Evolutionary conservation across 2,329 filamentous ascomycete genomes (phyloP).

Genomic region (Venturia oleaginea): DNA sequence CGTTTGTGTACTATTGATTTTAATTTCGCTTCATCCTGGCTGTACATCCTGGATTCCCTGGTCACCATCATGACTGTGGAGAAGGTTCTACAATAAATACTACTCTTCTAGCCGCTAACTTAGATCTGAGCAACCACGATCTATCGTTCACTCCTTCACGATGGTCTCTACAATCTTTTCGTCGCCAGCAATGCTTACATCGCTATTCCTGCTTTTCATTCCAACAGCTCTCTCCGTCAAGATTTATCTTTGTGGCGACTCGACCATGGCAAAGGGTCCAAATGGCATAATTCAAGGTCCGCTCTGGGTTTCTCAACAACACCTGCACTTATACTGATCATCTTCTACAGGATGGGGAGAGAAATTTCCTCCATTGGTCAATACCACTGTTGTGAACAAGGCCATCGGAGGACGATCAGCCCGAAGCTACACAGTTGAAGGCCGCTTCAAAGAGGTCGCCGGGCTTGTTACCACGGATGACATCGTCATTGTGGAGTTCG

Average conservation of each 20-base stretch:
- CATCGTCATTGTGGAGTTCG: slow-evolving; percentile 62
- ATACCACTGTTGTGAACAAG: slow-evolving; percentile 48
- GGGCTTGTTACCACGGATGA: slow-evolving; percentile 47
- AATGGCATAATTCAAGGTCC: neutral
- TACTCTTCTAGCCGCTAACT: neutral
- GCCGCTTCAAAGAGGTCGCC: slow-evolving; percentile 51
- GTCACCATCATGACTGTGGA: neutral
- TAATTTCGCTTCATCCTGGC: neutral
- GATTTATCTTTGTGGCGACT: slow-evolving; percentile 12
- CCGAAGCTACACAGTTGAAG: slow-evolving; percentile 57
- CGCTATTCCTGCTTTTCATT: neutral
- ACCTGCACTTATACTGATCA: neutral
- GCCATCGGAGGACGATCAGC: slow-evolving; percentile 59
- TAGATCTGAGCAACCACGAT: no score
- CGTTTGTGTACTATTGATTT: neutral
- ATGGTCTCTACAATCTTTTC: neutral
- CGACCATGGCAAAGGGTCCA: slow-evolving; percentile 11
- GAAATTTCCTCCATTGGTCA: slow-evolving; percentile 46
- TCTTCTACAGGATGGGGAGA: slow-evolving; percentile 50
- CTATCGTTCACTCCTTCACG: slow-evolving; percentile 1
- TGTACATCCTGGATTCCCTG: neutral
- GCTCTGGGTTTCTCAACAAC: neutral
- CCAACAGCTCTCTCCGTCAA: neutral
- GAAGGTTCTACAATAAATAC: neutral
- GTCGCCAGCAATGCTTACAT: neutral